phyloP scores from a whole-genome alignment of 495 filamentous ascomycete genomes.

The Hyaloscypha finlandica region DNA sequence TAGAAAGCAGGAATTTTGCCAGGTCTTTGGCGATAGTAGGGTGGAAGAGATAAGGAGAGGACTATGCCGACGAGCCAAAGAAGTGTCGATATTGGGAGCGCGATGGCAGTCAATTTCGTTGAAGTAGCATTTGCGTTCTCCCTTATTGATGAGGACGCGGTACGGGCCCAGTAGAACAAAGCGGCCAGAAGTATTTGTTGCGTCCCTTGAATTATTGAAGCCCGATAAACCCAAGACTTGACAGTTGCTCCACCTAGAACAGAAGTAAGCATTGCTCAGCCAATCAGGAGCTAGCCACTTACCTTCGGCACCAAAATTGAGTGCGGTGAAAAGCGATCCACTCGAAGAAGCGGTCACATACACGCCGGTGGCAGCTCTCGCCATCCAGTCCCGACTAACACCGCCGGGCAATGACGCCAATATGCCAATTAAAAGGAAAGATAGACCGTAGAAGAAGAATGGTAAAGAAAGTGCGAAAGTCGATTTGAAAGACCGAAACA shows the following conservation, averaged over 20 bases:
- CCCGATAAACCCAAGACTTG: slow-evolving; percentile 65
- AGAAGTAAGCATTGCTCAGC: too few relatives aligned
- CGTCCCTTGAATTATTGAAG: slow-evolving; percentile 62
- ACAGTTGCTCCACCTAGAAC: slow-evolving; percentile 53
- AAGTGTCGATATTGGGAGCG: slow-evolving; percentile 49
- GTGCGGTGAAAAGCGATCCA: slow-evolving; percentile 63
- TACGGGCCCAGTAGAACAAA: slow-evolving; percentile 68
- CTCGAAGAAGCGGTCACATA: slow-evolving; percentile 62
- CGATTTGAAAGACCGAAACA: slow-evolving; percentile 58
- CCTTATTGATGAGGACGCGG: not conserved
- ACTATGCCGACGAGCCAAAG: slow-evolving; percentile 53
- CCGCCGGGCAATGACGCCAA: too few relatives aligned
- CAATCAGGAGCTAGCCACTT: not conserved
- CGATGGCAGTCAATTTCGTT: slow-evolving; percentile 42
- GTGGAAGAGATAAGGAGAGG: slow-evolving; percentile 59
- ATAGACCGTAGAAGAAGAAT: too few relatives aligned
- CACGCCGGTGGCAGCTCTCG: slow-evolving; percentile 59
- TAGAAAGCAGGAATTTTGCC: slow-evolving; percentile 66
- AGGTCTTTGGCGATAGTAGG: slow-evolving; percentile 67
- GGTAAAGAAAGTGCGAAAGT: slow-evolving; percentile 48
- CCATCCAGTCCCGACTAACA: slow-evolving; percentile 51
- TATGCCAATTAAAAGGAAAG: too few relatives aligned
- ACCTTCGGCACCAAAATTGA: slow-evolving; percentile 65
- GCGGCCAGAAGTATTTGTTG: slow-evolving; percentile 63
- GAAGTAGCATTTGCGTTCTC: too few relatives aligned